Evolutionary conservation across 805 yeast genomes (phyloP).

Genomic region (Lipomyces sp.): DNA sequence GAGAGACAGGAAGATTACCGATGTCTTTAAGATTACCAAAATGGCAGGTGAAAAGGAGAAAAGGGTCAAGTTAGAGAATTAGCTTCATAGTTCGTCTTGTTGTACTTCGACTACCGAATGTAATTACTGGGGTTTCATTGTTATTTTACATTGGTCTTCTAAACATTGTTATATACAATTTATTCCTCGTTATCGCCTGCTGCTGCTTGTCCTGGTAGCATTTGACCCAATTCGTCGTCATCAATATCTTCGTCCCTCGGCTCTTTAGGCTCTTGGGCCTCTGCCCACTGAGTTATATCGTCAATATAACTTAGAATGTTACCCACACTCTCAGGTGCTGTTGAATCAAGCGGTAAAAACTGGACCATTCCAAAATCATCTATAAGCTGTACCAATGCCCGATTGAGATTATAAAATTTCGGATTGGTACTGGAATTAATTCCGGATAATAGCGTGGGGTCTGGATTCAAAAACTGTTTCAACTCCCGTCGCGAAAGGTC

Average conservation of each 20-base stretch:
- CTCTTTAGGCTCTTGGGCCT: conserved; percentile 94
- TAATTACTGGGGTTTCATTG: background rate
- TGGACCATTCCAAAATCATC: conserved; percentile 99
- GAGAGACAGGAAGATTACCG: conserved; percentile 20
- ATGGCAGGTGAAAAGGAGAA: background rate
- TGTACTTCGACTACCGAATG: background rate
- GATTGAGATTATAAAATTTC: conserved; percentile 71
- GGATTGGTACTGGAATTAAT: conserved; percentile 59
- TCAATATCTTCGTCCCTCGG: conserved; percentile 75
- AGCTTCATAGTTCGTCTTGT: background rate
- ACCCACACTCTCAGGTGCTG: conserved; percentile 72
- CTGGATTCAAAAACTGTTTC: conserved; percentile 87
- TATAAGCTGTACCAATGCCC: conserved; percentile 82
- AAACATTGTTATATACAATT: background rate
- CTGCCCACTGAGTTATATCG: conserved; percentile 98
- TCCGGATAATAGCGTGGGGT: conserved; percentile 73
- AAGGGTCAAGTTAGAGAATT: background rate
- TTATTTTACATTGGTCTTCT: background rate
- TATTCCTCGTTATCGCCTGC: background rate
- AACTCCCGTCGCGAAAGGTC: conserved; percentile 69
- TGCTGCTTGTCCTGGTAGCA: background rate
- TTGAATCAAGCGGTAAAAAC: conserved; percentile 85
- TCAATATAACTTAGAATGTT: conserved; percentile 90
- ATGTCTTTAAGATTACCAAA: conserved; percentile 20
- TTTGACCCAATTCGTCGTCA: conserved; percentile 48